Evolutionary conservation across 208 protist species (phyloP), one percentile per base, ranked within the genome.

Genomic region (Wallacemonas sp.): DNA sequence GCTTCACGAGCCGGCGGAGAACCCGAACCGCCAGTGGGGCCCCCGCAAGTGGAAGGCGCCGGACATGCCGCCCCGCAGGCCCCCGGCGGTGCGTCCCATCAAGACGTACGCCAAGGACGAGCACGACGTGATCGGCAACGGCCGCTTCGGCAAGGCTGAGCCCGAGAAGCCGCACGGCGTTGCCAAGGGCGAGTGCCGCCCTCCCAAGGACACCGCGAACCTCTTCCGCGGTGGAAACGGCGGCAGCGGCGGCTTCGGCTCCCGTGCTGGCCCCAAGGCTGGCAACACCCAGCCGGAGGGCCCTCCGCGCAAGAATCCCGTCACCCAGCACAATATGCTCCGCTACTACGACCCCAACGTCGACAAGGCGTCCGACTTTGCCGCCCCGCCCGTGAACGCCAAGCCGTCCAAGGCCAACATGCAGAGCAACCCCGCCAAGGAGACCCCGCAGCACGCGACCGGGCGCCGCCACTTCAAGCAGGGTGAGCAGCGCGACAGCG

Each of bases 51-150:
- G 66, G 44, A 70, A 39, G 20, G 77, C 86, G 3, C 76, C 72
- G 8, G 74, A 86, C 3, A 66, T 91, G 71, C 81, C 80, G 31
- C 78, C 86, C 18, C 63, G 42, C 22, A 62, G 64, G 52, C 69
- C 61, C 25, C 75, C 86, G 12, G 57, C 70, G 33, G 81, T 94
- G 63, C 45, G 63, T 26, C 89, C 67, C 12, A 79, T 92, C 63
- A 82, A 89, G 59, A 79, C 72, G 1, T 22, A 32, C 48, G 89
- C 89, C 7, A 92, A 87, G 70, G 72, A 75, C 36, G 83, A 87
- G 61, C 89, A 94, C 77, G 89, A 94, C 57, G 79, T 94, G 36
- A 79, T 94, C 49, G 82, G 89, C 41, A 88, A 78, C 44, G 89
- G 85, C 32, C 78, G 77, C 52, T 81, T 77, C 52, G 81, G 81